Conservation (phyloP, 331 rosid genomes). For the Malus hybrid region DNA sequence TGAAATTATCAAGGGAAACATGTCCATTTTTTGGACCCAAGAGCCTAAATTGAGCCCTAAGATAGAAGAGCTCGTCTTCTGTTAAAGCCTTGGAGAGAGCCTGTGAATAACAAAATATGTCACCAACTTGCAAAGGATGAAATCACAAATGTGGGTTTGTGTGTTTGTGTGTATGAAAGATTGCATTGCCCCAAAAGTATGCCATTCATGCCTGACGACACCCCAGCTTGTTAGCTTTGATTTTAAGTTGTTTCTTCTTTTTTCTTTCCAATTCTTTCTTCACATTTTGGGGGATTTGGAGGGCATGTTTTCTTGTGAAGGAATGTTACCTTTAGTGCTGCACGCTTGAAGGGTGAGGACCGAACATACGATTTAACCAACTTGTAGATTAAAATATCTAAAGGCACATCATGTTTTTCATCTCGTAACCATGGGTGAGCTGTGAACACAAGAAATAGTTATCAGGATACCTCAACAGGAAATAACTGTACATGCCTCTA, state of each 20-base stretch:
- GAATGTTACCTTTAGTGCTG: slow-evolving; percentile 67
- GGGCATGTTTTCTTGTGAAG: neutral
- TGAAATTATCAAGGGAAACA: slow-evolving; percentile 67
- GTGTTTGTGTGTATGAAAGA: neutral
- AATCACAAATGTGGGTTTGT: neutral
- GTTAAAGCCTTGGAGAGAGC: slow-evolving; percentile 81
- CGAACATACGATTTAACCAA: slow-evolving; percentile 67
- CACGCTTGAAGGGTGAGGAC: slow-evolving; percentile 75
- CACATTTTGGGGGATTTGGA: neutral
- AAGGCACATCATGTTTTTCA: slow-evolving; percentile 52
- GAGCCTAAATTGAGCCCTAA: slow-evolving; percentile 67
- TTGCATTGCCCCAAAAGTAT: neutral
- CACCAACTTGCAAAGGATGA: neutral
- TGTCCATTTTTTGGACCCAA: slow-evolving; percentile 72
- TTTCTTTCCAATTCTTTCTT: neutral
- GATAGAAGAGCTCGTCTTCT: slow-evolving; percentile 77
- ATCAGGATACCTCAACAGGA: neutral
- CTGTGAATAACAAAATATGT: slow-evolving; percentile 25
- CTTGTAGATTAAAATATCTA: slow-evolving; percentile 78
- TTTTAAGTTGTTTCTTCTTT: neutral
- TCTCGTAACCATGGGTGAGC: slow-evolving; percentile 95
- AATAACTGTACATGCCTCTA: neutral
- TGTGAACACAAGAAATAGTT: slow-evolving; percentile 32
- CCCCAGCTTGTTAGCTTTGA: neutral
- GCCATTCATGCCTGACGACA: neutral